Percentiles rank a stretch among this genome's conserved stretches.
phyloP scores from a whole-genome alignment of 2,329 filamentous ascomycete genomes.

The Sclerotinia nivalis region DNA sequence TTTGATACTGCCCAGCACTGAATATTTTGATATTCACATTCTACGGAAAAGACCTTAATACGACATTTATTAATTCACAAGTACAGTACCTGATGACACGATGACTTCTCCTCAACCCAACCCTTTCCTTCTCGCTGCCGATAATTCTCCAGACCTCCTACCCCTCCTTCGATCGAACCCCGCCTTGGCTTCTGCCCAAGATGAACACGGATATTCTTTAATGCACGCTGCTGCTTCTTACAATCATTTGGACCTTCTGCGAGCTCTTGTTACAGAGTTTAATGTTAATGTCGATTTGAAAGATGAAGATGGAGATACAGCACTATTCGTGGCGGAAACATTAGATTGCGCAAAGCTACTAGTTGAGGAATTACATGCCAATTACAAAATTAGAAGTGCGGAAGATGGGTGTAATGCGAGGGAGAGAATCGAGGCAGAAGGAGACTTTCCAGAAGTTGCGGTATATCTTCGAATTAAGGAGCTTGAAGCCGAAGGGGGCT shows the following conservation, averaged over 20 bases:
- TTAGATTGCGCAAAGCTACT: slow-evolving; percentile 75
- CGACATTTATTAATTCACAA: neutral
- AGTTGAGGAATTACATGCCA: slow-evolving; percentile 77
- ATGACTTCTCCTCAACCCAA: slow-evolving; percentile 48
- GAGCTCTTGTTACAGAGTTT: slow-evolving; percentile 73
- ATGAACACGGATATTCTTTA: slow-evolving; percentile 91
- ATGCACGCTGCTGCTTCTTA: slow-evolving; percentile 93
- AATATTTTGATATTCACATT: neutral
- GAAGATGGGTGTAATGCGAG: slow-evolving; percentile 74
- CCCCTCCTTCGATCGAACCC: slow-evolving; percentile 73
- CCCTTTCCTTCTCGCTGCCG: slow-evolving; percentile 75
- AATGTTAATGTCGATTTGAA: slow-evolving; percentile 75
- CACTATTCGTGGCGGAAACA: slow-evolving; percentile 89
- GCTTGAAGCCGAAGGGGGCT: slow-evolving; percentile 29
- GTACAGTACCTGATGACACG: neutral
- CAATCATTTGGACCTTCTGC: slow-evolving; percentile 78
- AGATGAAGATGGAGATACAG: slow-evolving; percentile 91
- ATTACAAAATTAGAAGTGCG: slow-evolving; percentile 63
- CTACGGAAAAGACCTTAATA: neutral
- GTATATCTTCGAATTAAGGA: slow-evolving; percentile 61
- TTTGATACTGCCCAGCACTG: neutral
- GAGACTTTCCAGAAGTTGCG: slow-evolving; percentile 73
- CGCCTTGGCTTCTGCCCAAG: slow-evolving; percentile 74
- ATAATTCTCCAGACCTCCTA: slow-evolving; percentile 73
- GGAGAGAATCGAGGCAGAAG: slow-evolving; percentile 78